These are phyloP conservation scores for Candolleomyces efflorescens DNA, from an alignment of 768 basidiomycete genomes.

Conservation along the genomic window DNA sequence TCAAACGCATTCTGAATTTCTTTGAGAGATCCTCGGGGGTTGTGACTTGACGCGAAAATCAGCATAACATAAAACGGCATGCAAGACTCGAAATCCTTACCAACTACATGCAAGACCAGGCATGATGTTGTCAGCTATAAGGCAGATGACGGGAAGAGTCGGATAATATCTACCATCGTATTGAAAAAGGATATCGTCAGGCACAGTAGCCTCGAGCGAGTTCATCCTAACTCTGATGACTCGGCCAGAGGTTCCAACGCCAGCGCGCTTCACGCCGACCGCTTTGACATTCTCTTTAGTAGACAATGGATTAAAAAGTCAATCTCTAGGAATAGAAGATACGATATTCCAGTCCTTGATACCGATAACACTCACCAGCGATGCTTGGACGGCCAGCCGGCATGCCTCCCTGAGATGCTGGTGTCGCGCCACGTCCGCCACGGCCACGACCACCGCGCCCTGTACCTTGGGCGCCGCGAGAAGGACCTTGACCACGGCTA, in stretches of 20 bases:
- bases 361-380: conserved; percentile 4
- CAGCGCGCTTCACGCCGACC: conserved; percentile 60
- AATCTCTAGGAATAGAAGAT: background rate
- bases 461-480: background rate
- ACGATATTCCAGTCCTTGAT: background rate
- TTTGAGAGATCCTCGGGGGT: conserved; percentile 12
- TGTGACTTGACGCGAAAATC: conserved; percentile 15
- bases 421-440: background rate
- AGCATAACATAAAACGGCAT: no score
- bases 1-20: conserved; percentile 47
- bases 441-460: background rate
- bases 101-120: conserved; percentile 16
- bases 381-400: conserved; percentile 9
- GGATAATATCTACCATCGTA: conserved; percentile 44
- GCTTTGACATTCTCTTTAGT: conserved; percentile 28
- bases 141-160: background rate
- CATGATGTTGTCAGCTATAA: background rate
- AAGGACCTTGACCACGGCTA: background rate
- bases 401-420: conserved; percentile 5
- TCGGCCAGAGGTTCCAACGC: conserved; percentile 40
- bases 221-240: conserved; percentile 32
- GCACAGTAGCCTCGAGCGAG: conserved; percentile 45
- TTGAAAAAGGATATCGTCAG: conserved; percentile 58
- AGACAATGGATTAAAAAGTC: background rate
- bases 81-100: conserved; percentile 14